Evolutionary conservation across 345 rosid species (phyloP).

Genomic region (Syzygium jambos): DNA sequence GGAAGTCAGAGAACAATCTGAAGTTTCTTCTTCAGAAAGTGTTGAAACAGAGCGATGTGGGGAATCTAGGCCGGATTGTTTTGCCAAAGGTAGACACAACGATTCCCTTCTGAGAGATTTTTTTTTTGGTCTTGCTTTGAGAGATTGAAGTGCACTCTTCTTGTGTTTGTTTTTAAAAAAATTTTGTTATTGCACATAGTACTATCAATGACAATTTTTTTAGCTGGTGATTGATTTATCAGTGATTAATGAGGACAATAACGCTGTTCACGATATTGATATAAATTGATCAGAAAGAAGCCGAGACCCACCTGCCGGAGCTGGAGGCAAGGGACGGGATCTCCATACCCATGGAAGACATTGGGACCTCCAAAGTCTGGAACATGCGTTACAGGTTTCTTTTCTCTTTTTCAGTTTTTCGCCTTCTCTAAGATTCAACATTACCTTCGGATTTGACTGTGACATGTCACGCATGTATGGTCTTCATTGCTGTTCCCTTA

Average conservation of each 20-base stretch:
- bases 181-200: background rate
- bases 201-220: background rate
- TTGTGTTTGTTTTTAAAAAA: background rate
- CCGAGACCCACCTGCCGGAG: slow-evolving; percentile 94
- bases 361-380: slow-evolving; percentile 95
- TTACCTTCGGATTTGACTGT: background rate
- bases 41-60: slow-evolving; percentile 98
- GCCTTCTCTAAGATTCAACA: background rate
- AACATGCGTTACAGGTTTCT: slow-evolving; percentile 92
- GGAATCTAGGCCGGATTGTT: slow-evolving; percentile 93
- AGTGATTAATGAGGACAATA: background rate
- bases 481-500: background rate
- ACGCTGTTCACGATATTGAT: background rate
- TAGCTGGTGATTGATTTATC: background rate
- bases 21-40: slow-evolving; percentile 94
- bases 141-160: background rate
- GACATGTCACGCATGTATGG: background rate
- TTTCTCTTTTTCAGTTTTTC: background rate
- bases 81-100: slow-evolving; percentile 54
- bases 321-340: slow-evolving; percentile 96
- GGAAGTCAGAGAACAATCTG: slow-evolving; percentile 90
- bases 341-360: slow-evolving; percentile 94
- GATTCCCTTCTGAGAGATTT: background rate
- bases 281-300: slow-evolving; percentile 60
- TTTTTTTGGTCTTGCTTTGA: background rate